Evolutionary conservation across 148 eudicot species (phyloP).

Genomic region (Amaranthus palmeri): DNA sequence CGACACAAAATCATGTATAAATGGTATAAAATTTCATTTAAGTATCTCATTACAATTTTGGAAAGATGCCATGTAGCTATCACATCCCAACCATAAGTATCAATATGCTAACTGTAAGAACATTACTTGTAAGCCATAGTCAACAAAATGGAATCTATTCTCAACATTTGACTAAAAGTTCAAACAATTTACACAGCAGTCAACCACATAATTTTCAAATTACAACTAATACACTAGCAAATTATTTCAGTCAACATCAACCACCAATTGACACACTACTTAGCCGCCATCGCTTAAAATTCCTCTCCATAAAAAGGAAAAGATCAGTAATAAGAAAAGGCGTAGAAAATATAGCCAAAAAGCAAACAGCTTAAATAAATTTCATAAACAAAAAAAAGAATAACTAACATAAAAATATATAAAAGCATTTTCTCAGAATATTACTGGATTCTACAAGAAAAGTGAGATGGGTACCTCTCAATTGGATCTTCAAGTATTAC

Average conservation of each 20-base stretch:
- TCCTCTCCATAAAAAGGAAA: neutral
- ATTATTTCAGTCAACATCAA: slow-evolving; percentile 23
- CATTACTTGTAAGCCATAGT: neutral
- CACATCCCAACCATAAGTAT: neutral
- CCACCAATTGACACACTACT: slow-evolving; percentile 2
- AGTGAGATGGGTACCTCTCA: slow-evolving; percentile 54
- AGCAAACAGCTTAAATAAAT: neutral
- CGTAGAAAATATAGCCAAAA: neutral
- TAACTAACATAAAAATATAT: neutral
- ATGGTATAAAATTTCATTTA: neutral
- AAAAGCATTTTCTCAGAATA: slow-evolving; percentile 3
- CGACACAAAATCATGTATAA: neutral
- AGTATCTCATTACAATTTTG: neutral
- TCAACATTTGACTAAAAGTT: slow-evolving; percentile 10
- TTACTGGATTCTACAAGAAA: slow-evolving; percentile 6
- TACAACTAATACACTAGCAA: neutral
- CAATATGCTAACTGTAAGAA: neutral
- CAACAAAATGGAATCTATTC: slow-evolving; percentile 6
- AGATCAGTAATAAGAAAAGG: neutral
- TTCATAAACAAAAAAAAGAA: neutral
- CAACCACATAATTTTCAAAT: slow-evolving; percentile 15
- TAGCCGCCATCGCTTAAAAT: slow-evolving; percentile 11
- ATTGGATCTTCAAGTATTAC: slow-evolving; percentile 83
- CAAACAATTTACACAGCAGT: neutral
- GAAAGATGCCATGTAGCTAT: neutral